A percentile compares a stretch with the other conserved stretches of the same genome.
Evolutionary conservation across 2,329 filamentous ascomycete genomes (phyloP).

Genomic region (Alternaria brassicicola): DNA sequence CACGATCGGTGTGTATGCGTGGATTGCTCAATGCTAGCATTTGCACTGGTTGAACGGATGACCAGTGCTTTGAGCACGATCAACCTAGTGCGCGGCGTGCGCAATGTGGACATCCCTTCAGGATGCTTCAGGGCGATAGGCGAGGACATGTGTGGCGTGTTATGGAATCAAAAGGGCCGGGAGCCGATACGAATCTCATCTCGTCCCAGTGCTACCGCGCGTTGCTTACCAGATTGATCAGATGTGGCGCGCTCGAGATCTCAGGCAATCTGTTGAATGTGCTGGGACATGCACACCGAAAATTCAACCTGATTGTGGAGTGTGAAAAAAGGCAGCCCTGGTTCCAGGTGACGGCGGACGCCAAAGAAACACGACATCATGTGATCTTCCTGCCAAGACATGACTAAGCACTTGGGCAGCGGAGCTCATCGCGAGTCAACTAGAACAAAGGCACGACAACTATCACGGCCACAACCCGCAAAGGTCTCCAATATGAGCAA

Average conservation of each 20-base stretch:
- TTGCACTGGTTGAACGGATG: slow-evolving; percentile 6
- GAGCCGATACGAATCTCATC: background rate
- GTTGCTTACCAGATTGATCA: background rate
- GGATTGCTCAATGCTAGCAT: background rate
- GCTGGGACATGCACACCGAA: background rate
- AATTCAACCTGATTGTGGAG: background rate
- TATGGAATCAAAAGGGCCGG: background rate
- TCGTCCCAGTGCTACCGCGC: background rate
- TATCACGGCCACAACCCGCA: background rate
- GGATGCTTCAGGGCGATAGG: background rate
- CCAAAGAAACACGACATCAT: background rate
- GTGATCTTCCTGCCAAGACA: background rate
- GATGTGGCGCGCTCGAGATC: background rate
- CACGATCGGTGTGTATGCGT: background rate
- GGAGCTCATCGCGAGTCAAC: background rate
- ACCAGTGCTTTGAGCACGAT: slow-evolving; percentile 7
- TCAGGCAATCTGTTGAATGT: background rate
- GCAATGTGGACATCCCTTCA: background rate
- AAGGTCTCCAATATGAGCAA: slow-evolving; percentile 12
- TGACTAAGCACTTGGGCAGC: background rate
- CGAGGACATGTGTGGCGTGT: slow-evolving; percentile 5
- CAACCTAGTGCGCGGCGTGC: background rate
- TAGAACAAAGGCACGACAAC: background rate
- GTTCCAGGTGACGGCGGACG: background rate
- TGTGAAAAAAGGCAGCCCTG: background rate